phyloP scores from a whole-genome alignment of 1,284 basidiomycete genomes.

The Cystobasidium slooffiae region DNA sequence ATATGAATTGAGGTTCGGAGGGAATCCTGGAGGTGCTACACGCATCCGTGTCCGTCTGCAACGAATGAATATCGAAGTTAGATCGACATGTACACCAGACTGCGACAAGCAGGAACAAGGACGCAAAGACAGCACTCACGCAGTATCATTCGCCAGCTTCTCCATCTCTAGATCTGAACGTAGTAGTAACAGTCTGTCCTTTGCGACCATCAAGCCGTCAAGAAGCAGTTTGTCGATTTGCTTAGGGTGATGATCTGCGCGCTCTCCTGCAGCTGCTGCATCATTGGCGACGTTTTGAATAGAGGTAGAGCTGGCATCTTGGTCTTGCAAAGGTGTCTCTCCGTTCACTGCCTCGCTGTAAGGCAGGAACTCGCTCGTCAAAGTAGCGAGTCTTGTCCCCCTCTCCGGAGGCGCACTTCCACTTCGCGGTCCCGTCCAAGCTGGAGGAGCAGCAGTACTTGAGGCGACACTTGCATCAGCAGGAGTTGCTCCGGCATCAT shows the following conservation, averaged over 20 bases:
- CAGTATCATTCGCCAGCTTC: slow-evolving; percentile 27
- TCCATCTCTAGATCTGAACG: slow-evolving; percentile 36
- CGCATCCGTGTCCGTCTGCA: slow-evolving; percentile 33
- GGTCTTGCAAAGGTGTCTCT: background rate
- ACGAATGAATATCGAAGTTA: background rate
- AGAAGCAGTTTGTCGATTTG: slow-evolving; percentile 34
- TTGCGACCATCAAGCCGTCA: slow-evolving; percentile 36
- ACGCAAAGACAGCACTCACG: slow-evolving; percentile 8
- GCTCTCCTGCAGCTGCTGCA: background rate
- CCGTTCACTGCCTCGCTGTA: background rate
- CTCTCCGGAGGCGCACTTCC: slow-evolving; percentile 26
- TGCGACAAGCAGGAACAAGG: background rate
- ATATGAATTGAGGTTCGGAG: slow-evolving; percentile 50
- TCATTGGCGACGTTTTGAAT: background rate
- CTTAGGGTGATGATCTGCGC: background rate
- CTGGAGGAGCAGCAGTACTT: background rate
- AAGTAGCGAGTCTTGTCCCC: background rate
- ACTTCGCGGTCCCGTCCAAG: slow-evolving; percentile 26
- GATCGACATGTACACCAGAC: background rate
- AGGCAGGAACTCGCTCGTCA: background rate
- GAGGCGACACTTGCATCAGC: background rate
- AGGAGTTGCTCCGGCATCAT: background rate
- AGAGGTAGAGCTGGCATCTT: background rate
- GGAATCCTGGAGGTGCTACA: slow-evolving; percentile 31
- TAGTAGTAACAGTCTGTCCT: slow-evolving; percentile 38